A percentile compares a stretch with the other conserved stretches of the same genome.
These are phyloP conservation scores for Tetrahymena malaccensis DNA, from an alignment of 73 alveolate species.

Conservation along the genomic window DNA sequence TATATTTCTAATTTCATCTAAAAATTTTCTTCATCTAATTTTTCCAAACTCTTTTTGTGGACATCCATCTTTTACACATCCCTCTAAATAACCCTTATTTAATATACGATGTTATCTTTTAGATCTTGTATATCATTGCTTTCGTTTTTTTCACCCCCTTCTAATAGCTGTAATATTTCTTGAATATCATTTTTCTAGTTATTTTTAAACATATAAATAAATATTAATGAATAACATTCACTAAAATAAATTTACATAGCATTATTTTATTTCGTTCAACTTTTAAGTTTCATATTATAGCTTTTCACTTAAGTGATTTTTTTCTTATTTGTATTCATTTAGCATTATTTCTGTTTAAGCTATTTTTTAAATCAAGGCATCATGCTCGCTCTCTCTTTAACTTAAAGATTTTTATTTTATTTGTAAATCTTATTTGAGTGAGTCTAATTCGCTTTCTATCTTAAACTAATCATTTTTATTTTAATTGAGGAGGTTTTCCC, in stretches of 20 bases:
- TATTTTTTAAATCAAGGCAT: background rate
- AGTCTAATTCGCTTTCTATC: background rate
- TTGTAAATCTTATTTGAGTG: background rate
- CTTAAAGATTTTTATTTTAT: background rate
- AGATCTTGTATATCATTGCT: background rate
- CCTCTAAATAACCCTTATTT: background rate
- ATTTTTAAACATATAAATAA: background rate
- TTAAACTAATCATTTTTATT: background rate
- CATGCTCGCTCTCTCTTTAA: background rate
- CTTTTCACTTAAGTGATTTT: background rate
- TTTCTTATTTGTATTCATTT: background rate
- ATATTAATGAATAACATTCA: background rate
- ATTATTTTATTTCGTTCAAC: background rate
- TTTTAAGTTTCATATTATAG: background rate
- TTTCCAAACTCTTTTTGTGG: background rate
- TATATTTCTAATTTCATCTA: background rate
- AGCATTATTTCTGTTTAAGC: background rate
- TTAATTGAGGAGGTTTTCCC: background rate
- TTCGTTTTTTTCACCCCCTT: background rate
- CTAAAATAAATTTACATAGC: background rate
- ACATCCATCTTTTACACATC: background rate
- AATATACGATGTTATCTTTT: background rate
- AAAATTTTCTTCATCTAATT: background rate
- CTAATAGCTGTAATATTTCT: background rate
- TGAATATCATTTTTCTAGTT: background rate